Evolutionary conservation across 805 yeast species (phyloP).

Genomic region (Hanseniaspora vineae): DNA sequence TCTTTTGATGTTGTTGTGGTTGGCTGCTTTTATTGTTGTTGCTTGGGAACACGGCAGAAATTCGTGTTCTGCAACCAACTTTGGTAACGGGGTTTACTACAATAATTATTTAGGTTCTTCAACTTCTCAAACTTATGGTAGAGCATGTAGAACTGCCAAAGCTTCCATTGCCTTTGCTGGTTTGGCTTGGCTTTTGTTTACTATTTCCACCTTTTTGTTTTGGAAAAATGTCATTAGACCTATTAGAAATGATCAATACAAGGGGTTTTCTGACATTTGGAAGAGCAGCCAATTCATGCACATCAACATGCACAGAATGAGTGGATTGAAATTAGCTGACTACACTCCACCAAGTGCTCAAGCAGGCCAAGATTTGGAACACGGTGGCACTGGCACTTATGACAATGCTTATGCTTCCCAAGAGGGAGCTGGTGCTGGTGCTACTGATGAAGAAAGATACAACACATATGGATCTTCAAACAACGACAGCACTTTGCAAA

Average conservation of each 20-base stretch:
- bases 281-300: slow-evolving; percentile 10
- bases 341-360: too few species aligned
- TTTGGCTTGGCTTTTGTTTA: slow-evolving; percentile 17
- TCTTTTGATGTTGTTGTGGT: slow-evolving; percentile 20
- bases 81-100: slow-evolving; percentile 12
- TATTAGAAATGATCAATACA: slow-evolving; percentile 6
- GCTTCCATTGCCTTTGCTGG: slow-evolving; percentile 25
- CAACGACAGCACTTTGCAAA: not conserved
- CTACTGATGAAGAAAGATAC: not conserved
- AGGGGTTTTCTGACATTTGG: slow-evolving; percentile 14
- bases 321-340: slow-evolving; percentile 11
- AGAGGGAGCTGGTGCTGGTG: not conserved
- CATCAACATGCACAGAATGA: slow-evolving; percentile 12
- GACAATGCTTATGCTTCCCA: too few species aligned
- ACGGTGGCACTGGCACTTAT: too few species aligned
- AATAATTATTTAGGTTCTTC: slow-evolving; percentile 10
- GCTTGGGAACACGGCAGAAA: slow-evolving; percentile 21
- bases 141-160: slow-evolving; percentile 20
- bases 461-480: not conserved
- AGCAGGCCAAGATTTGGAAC: too few species aligned
- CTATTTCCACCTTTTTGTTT: slow-evolving; percentile 15
- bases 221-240: slow-evolving; percentile 21
- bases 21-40: slow-evolving; percentile 24
- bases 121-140: slow-evolving; percentile 5
- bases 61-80: slow-evolving; percentile 14